phyloP scores from a whole-genome alignment of 228 moss, liverwort and hornwort genomes.

The Sphagnum magellanicum region DNA sequence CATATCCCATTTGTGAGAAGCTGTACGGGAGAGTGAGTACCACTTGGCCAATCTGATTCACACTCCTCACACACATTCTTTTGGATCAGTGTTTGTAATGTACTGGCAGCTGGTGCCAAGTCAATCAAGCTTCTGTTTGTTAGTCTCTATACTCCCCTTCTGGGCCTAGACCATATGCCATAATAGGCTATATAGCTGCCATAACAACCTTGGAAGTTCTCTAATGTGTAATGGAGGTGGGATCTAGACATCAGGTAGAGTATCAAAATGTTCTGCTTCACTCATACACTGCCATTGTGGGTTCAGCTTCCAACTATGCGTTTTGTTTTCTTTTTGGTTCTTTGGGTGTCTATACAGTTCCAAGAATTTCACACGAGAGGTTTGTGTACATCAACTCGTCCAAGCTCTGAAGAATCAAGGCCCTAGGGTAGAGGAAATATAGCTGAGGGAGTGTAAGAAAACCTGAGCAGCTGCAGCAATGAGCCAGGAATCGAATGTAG shows the following conservation, averaged over 20 bases:
- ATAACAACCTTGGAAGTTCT: neutral
- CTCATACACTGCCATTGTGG: neutral
- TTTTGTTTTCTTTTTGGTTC: neutral
- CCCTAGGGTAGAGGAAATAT: neutral
- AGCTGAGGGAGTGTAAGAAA: neutral
- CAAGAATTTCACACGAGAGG: too few species aligned
- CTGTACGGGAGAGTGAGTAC: constrained; percentile 54
- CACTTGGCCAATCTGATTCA: constrained; percentile 54
- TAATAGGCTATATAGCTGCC: neutral
- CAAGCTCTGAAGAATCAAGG: too few species aligned
- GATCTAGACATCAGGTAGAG: too few species aligned
- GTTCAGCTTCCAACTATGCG: neutral
- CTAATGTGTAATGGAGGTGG: neutral
- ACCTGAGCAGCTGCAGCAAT: constrained; percentile 76
- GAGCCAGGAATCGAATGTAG: constrained; percentile 64
- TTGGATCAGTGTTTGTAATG: neutral
- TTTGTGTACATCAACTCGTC: neutral
- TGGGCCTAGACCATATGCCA: too few species aligned
- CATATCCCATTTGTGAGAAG: constrained; percentile 67
- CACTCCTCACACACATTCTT: neutral
- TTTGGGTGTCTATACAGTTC: too few species aligned
- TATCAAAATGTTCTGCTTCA: too few species aligned
- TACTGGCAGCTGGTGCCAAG: neutral
- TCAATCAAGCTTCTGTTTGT: neutral
- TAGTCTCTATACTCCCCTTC: too few species aligned